Evolutionary conservation across 345 rosid genomes (phyloP).

Genomic region (Microcos paniculata): DNA sequence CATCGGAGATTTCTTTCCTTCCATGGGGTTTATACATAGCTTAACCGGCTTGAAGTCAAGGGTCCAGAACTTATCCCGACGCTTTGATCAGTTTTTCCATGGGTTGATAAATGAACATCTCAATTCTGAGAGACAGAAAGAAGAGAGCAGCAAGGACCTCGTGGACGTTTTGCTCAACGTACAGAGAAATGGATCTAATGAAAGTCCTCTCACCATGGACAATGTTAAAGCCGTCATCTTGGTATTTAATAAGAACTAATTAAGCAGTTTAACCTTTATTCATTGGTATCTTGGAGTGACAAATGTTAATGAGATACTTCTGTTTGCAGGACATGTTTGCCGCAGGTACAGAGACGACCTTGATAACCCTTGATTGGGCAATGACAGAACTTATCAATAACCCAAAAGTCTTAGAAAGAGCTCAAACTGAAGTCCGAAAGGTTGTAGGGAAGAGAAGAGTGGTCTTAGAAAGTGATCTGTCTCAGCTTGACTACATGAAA

Average conservation of each 20-base stretch:
- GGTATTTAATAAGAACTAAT: conserved; percentile 26
- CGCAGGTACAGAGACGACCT: conserved; percentile 44
- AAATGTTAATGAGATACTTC: too few species aligned
- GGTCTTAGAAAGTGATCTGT: too few species aligned
- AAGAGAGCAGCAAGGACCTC: conserved; percentile 27
- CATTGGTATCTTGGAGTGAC: background rate
- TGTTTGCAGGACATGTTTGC: conserved; percentile 41
- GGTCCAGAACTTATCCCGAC: conserved; percentile 22
- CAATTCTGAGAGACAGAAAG: conserved; percentile 8
- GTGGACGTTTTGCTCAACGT: conserved; percentile 37
- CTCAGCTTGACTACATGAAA: too few species aligned
- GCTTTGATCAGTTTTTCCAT: conserved; percentile 35
- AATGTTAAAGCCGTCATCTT: conserved; percentile 48
- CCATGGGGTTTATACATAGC: conserved; percentile 37
- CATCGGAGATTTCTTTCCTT: conserved; percentile 44
- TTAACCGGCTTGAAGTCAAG: conserved; percentile 37
- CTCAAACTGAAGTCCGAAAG: too few species aligned
- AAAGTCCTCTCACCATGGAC: conserved; percentile 35
- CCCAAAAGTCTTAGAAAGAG: conserved; percentile 26
- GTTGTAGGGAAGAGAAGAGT: too few species aligned
- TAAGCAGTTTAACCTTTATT: background rate
- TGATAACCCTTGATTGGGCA: conserved; percentile 40
- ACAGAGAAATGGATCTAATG: conserved; percentile 23
- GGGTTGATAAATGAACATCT: conserved; percentile 36
- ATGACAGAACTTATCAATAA: conserved; percentile 42